Base-by-base conservation (phyloP, 2,329 filamentous ascomycete genomes). In the Fusarium falciforme region DNA sequence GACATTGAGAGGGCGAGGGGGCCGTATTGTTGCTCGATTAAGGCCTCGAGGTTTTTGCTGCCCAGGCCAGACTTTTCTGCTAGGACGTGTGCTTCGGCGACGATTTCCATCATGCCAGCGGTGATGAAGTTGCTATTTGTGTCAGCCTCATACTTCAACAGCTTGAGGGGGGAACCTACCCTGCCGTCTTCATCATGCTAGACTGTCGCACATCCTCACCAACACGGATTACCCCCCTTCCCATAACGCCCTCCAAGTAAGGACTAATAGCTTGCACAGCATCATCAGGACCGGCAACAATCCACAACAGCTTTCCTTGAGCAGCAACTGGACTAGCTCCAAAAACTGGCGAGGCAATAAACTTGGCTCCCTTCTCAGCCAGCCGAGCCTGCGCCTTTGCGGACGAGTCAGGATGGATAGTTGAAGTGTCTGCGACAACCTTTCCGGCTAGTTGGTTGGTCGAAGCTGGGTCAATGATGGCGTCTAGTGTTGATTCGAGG, bases 301-400 rank as follows among this genome's bases (percentile, higher is more conserved):
- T 83, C 63, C 87, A 84, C n/a, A 89, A 78, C 2, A 88, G 79
- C 44, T 84, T 80, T 0, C 86, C 87, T 17, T 84, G 77, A 1
- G 80, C 82, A 1, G 87, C 87, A n/a, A 87, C 81, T 0, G 86
- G 83, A 0, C 86, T 87, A 5, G 86, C 85, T 8, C 87, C 87
- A 66, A 89, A 89, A 0, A 89, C 87, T 0, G 87, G 87, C 0
- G 82, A 80, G 0, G 86, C 82, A 31, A 88, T 76, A 57, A 87
- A 87, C 4, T 67, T 62, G 4, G 80, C 84, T 0, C 79, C 80
- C 12, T 66, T 72, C 6, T 67, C 73, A 0, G 65, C 58, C 0
- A 88, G 72, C 1, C 76, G 77, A 1, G 64, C 57, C 1, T 82
- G 67, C 1, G 81, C 78, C 7, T 70, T 67, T 1, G 76, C 70